phyloP scores from a whole-genome alignment of 75 land plant species.

The Pinus tabuliformis region DNA sequence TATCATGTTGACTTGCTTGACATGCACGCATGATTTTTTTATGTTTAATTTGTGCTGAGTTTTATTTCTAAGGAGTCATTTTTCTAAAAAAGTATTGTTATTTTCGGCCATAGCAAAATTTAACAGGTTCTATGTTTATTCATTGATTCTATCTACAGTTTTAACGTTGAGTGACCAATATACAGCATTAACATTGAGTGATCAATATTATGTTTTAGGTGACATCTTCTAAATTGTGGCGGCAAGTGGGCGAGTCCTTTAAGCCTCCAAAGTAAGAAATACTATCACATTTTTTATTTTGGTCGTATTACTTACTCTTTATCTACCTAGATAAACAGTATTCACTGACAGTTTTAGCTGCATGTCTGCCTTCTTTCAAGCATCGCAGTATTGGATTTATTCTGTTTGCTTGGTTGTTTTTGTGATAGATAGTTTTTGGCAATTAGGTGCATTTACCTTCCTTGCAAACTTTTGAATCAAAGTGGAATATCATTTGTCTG shows the following conservation, averaged over 20 bases:
- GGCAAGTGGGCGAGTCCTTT: constrained; percentile 93
- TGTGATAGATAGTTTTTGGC: no score
- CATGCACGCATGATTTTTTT: background rate
- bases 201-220: constrained; percentile 42
- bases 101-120: background rate
- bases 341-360: background rate
- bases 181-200: background rate
- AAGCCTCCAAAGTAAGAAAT: constrained; percentile 86
- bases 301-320: background rate
- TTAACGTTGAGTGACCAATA: background rate
- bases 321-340: background rate
- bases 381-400: background rate
- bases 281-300: background rate
- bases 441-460: background rate
- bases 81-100: background rate
- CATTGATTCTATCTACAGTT: background rate
- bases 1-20: background rate
- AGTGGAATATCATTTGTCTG: background rate
- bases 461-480: background rate
- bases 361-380: constrained; percentile 1
- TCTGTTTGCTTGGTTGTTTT: background rate
- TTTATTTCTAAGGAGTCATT: background rate
- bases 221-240: constrained; percentile 83
- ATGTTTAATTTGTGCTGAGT: background rate
- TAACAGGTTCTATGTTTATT: background rate